Percentiles rank a stretch among this genome's conserved stretches.
Evolutionary conservation across 768 basidiomycete species (phyloP).

Genomic region (Suillus plorans): DNA sequence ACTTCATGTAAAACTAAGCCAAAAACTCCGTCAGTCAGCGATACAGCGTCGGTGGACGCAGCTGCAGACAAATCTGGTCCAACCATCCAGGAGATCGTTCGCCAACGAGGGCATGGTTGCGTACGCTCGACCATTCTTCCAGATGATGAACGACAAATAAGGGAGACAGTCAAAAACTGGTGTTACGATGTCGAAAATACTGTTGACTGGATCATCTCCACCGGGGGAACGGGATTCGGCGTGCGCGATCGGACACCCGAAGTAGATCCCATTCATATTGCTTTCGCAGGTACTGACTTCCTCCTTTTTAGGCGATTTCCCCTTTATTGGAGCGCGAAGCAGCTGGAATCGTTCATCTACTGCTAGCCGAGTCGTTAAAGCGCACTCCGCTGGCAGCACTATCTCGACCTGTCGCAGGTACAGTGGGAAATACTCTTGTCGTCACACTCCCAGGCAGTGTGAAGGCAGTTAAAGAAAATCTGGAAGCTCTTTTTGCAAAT

Average conservation of each 20-base stretch:
- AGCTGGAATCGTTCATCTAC: slow-evolving; percentile 72
- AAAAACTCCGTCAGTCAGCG: slow-evolving; percentile 54
- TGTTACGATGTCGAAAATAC: slow-evolving; percentile 31
- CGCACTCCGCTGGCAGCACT: slow-evolving; percentile 81
- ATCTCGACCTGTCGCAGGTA: slow-evolving; percentile 82
- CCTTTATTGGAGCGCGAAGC: slow-evolving; percentile 66
- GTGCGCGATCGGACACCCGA: slow-evolving; percentile 81
- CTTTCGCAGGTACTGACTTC: neutral
- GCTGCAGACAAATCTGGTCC: slow-evolving; percentile 68
- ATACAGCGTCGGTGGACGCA: slow-evolving; percentile 55
- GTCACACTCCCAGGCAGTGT: slow-evolving; percentile 84
- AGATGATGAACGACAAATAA: slow-evolving; percentile 61
- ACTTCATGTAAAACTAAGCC: neutral
- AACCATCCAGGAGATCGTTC: slow-evolving; percentile 52
- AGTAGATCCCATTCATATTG: slow-evolving; percentile 36
- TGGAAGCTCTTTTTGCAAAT: slow-evolving; percentile 56
- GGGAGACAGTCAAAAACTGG: slow-evolving; percentile 46
- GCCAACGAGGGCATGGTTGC: slow-evolving; percentile 36
- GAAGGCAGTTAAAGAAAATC: slow-evolving; percentile 81
- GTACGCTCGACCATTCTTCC: slow-evolving; percentile 51
- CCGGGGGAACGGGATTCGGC: slow-evolving; percentile 88
- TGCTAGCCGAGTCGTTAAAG: slow-evolving; percentile 65
- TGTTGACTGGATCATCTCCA: slow-evolving; percentile 78
- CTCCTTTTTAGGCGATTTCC: slow-evolving; percentile 48
- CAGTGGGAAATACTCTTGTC: slow-evolving; percentile 61